Base-by-base conservation (phyloP, 352 stramenopile species). In the Phytophthora litchii region DNA sequence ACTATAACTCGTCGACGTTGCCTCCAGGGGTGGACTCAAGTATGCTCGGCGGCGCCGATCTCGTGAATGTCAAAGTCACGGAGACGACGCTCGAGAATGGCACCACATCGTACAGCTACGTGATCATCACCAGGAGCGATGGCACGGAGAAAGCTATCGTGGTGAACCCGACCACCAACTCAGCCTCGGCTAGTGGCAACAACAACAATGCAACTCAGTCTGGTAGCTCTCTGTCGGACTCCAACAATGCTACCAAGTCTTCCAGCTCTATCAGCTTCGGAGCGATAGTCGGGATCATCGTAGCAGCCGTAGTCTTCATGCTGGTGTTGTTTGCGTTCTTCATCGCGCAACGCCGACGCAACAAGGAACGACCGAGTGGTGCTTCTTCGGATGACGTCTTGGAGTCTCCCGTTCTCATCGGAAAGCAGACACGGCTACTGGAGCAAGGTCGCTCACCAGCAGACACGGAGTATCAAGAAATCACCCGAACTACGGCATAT, bases 1-100 rank as follows among this genome's bases (percentile, higher is more conserved):
- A 60, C 17, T 82, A 71, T 45, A 79, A 69, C 43, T 79, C 70
- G 10, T 73, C 73, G 5, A 79, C 70, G 2, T 48, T 82, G 12
- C 70, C 72, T 4, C 72, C 72, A 5, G 51, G 66, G 2, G 45
- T 79, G 5, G 52, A 72, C 46, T 10, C 60, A 1, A 82, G 54
- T 16, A 63, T 76, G 20, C 70, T 82, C 14, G 47, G 62, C 9
- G 73, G 70, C 8, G 64, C 62, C 12, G 50, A 78, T 19, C 70
- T 82, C 36, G 58, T 77, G 7, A 53, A 47, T 3, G 70, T 82
- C 14, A 63, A 79, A 20, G 64, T 72, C n/a, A 77, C 70, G 3
- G 67, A 64, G 34, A 71, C 61, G 19, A 73, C 64, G 20, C 54
- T 57, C 1, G 48, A 32, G 8, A 43, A 77, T 16, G 69, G 66